A percentile compares a stretch with the other conserved stretches of the same genome.
Evolutionary conservation across 106 monocot species (phyloP).

Genomic region (Dendrobium chrysotoxum): DNA sequence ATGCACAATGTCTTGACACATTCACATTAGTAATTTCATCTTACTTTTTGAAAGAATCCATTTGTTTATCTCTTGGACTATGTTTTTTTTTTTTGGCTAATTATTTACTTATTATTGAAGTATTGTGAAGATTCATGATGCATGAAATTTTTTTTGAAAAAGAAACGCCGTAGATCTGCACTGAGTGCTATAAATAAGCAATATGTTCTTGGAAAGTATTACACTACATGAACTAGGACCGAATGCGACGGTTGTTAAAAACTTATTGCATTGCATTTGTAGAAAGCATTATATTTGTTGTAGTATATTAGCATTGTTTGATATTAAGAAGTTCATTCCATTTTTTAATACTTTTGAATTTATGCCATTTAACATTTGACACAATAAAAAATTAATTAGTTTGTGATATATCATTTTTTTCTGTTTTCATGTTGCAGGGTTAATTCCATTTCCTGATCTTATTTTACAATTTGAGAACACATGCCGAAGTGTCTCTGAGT

Average conservation of each 20-base stretch:
- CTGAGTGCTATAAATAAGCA: not conserved
- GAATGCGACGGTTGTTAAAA: not conserved
- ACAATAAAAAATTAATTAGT: not conserved
- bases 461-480: constrained; percentile 62
- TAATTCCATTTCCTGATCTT: constrained; percentile 59
- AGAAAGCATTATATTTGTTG: not conserved
- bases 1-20: too few relatives aligned
- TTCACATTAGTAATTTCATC: too few relatives aligned
- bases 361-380: not conserved
- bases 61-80: not conserved
- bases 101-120: too few relatives aligned
- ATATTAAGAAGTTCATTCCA: not conserved
- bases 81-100: not conserved
- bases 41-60: not conserved
- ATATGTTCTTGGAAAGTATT: not conserved
- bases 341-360: not conserved
- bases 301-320: not conserved
- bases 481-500: constrained; percentile 54
- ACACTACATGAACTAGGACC: not conserved
- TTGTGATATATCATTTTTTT: not conserved
- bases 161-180: not conserved
- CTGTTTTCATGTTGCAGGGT: constrained; percentile 30
- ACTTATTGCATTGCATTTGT: not conserved
- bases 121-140: not conserved
- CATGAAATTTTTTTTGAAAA: not conserved